Base-by-base conservation (phyloP, 2,329 filamentous ascomycete species). In the Monilinia vaccinii-corymbosi region DNA sequence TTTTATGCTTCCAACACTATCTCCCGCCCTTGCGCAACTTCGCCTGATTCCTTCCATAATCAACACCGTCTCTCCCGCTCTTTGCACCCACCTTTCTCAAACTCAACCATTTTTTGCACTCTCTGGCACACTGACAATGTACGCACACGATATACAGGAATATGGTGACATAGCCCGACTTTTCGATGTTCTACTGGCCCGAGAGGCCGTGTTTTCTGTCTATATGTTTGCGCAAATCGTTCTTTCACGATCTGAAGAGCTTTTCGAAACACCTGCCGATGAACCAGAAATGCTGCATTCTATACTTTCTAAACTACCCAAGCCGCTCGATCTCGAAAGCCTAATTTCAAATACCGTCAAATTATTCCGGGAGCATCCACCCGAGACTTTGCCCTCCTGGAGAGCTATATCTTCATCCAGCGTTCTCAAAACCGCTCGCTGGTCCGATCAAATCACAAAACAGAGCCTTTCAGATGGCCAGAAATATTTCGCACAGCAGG, bases 141-240 rank as follows among this genome's bases (percentile, higher is more conserved):
- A 97, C 73, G 91, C 94, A 21, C 94, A 99, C 75, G 93, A 97
- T 72, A 91, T 99, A 63, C 87, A 94, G 73, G 85, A 87, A 46
- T 97, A 96, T 72, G 83, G 83, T 64, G 88, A 93, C 66, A 97
- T 99, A 70, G 84, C 91, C 38, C 84, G 94, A 28, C 77, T 99
- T 1, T 99, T 97, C 72, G 94, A 99, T 75, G 92, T 93, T 58
- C 81, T 99, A 51, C 79, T 99, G 6, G 90, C 93, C 3, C 84
- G 83, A 52, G 90, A 95, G 72, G 90, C 92, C n/a, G 87, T 89
- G 44, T 91, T 96, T 69, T 86, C 86, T 21, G 81, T 97, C 56
- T 99, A 99, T 73, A 80, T 97, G 58, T 97, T 96, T 74, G 91
- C 91, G 1, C 88, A 90, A 71, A 92, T 96, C 63, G 85, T 96